Conservation (phyloP, 441 rosid genomes). For the Theobroma grandiflorum region DNA sequence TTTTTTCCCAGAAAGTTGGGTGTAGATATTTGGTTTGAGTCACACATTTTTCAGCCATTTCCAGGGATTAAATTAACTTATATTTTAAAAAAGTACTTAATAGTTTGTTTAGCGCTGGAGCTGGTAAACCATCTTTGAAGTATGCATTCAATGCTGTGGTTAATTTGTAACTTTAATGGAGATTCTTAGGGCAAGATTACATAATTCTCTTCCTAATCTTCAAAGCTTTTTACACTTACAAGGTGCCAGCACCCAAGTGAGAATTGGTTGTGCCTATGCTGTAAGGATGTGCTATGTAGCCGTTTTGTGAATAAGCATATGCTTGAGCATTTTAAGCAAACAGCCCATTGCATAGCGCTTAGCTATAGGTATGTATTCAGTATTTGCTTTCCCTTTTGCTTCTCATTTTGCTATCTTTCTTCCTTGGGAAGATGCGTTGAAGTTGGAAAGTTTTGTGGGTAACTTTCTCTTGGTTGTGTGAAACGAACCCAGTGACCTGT, state of each 20-base stretch:
- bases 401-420: conserved; percentile 6
- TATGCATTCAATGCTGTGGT: background rate
- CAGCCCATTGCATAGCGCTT: conserved; percentile 71
- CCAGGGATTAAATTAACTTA: too few relatives aligned
- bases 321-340: conserved; percentile 73
- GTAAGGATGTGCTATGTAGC: conserved; percentile 91
- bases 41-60: background rate
- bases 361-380: conserved; percentile 66
- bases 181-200: background rate
- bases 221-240: background rate
- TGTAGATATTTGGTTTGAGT: background rate
- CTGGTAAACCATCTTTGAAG: background rate
- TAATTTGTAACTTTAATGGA: background rate
- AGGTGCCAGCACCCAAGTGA: conserved; percentile 84
- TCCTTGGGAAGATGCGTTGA: background rate
- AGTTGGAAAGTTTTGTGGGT: background rate
- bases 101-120: too few relatives aligned
- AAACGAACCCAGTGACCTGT: conserved; percentile 68
- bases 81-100: too few relatives aligned
- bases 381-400: background rate
- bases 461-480: conserved; percentile 3
- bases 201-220: background rate
- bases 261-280: conserved; percentile 88
- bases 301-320: conserved; percentile 90
- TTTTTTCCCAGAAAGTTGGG: background rate